Conservation (phyloP, 768 basidiomycete species). For the Cystobasidium ongulense region DNA sequence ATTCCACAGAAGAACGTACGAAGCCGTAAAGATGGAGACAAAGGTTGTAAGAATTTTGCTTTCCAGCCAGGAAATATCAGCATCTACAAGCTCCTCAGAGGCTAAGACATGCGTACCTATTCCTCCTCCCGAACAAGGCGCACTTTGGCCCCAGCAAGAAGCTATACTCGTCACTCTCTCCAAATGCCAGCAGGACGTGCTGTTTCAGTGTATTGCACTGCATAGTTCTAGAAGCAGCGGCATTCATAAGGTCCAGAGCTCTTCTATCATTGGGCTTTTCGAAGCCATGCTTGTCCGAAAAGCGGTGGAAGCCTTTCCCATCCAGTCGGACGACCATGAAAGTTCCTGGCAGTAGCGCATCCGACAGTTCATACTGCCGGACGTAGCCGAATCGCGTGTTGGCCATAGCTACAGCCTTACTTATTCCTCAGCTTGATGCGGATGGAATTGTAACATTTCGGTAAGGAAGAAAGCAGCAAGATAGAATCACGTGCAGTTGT, state of each 20-base stretch:
- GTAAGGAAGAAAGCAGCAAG: not conserved
- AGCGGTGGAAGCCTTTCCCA: slow-evolving; percentile 88
- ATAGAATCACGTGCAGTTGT: not conserved
- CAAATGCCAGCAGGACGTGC: slow-evolving; percentile 69
- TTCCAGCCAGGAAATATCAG: slow-evolving; percentile 32
- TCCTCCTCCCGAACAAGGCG: slow-evolving; percentile 71
- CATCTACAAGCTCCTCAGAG: no score
- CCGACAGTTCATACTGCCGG: slow-evolving; percentile 76
- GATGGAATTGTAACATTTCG: not conserved
- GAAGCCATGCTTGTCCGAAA: slow-evolving; percentile 75
- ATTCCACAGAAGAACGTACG: slow-evolving; percentile 79
- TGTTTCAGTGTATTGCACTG: slow-evolving; percentile 41
- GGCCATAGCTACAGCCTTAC: slow-evolving; percentile 58
- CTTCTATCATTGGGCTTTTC: slow-evolving; percentile 82
- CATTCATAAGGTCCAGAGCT: slow-evolving; percentile 84
- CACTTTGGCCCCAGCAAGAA: slow-evolving; percentile 74
- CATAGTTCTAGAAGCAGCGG: slow-evolving; percentile 74
- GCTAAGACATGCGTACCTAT: slow-evolving; percentile 43
- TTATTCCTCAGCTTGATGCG: no score
- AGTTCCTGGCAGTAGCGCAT: slow-evolving; percentile 70
- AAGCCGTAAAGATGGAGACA: slow-evolving; percentile 80
- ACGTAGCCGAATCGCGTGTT: slow-evolving; percentile 90
- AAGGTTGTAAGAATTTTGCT: slow-evolving; percentile 79
- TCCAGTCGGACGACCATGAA: slow-evolving; percentile 81
- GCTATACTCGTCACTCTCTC: slow-evolving; percentile 96